Base-by-base conservation (phyloP, 345 rosid species). In the Hibiscus mutabilis region DNA sequence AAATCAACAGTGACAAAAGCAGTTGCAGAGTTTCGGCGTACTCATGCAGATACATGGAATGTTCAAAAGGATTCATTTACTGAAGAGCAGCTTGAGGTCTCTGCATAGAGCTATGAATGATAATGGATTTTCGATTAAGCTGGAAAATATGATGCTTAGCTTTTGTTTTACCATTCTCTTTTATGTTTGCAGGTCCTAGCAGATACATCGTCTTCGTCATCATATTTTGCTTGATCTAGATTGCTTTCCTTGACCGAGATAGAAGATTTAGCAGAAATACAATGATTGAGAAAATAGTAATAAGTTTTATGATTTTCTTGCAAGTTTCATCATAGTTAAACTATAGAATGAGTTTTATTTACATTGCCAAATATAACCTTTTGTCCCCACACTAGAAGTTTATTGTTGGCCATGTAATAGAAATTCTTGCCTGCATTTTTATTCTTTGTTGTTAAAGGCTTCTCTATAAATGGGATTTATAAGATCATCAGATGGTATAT, bases 1-100 rank as follows among this genome's bases (percentile, higher is more conserved):
- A 95, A 90, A 86, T 91, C 97, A 4, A 90, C 97, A 0, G 97
- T 95, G 74, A 91, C 99, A 19, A 95, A 95, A 85, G 97, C 97
- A n/a, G 95, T 91, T 62, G 99, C 99, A 8, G 97, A 95, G 85
- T 91, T 91, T 80, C 80, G 97, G 33, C 85, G 97, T 71, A 91
- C 99, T 55, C 99, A 95, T 80, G 97, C 97, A 22, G 97, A 95
- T 73, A 95, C 90, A 21, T 95, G 99, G 99, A 90, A 84, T 77
- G 75, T 92, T 65, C 99, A 95, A 78, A 95, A 95, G 78, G 97
- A 83, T 75, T 82, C 83, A 0, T 95, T 95, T 75, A 91, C 92
- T 0, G 97, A 91, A 80, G 99, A 91, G 63, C 97, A 91, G 78
- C 97, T 95, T 6, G 99, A 95, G 99, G 99, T 95, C 76, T 47